Evolutionary conservation across 768 basidiomycete genomes (phyloP), one percentile per base, ranked within the genome.

Genomic region (Coprinopsis strossmayeri): DNA sequence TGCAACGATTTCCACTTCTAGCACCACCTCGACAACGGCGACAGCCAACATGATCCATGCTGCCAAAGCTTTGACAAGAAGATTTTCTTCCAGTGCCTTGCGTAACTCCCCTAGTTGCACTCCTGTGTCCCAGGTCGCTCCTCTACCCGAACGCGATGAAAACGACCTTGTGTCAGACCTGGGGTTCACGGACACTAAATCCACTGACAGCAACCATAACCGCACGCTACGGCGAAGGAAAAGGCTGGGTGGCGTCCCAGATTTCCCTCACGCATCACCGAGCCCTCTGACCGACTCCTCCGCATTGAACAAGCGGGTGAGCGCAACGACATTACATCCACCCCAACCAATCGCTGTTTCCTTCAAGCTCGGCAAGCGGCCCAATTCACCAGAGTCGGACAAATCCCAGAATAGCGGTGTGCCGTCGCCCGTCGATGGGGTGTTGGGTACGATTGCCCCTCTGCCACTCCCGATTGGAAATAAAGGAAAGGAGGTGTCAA

Each of bases 41-140:
- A 45, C 43, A 17, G 18, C 43, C 15, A 45, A n/a, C 27, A 45
- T 45, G 43, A 28, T 45, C 43, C n/a, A 28, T 13, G 43, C 43
- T 12, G 43, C 43, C 4, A 45, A 32, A 32, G 43, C 43, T 7
- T 27, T 45, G 12, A 45, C 43, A 10, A 45, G 18, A 18, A 5
- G 43, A 3, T 3, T 45, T 18, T 45, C 43, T 10, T 45, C 28
- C 25, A 32, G 25, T 27, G 18, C 43, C 17, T 20, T 45, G 11
- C 43, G 43, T 20, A 27, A 45, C 5, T 11, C 43, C 5, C n/a
- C 43, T 23, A 11, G 21, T 25, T 12, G 18, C 21, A 27, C 7
- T 10, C n/a, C 43, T 45, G 21, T 28, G 4, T 11, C 15, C 27
- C 43, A 32, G 3, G 27, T 32, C 15, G 4, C 43, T 5, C 12